Evolutionary conservation across 805 yeast genomes (phyloP).

Genomic region (Blastobotrys peoriensis): DNA sequence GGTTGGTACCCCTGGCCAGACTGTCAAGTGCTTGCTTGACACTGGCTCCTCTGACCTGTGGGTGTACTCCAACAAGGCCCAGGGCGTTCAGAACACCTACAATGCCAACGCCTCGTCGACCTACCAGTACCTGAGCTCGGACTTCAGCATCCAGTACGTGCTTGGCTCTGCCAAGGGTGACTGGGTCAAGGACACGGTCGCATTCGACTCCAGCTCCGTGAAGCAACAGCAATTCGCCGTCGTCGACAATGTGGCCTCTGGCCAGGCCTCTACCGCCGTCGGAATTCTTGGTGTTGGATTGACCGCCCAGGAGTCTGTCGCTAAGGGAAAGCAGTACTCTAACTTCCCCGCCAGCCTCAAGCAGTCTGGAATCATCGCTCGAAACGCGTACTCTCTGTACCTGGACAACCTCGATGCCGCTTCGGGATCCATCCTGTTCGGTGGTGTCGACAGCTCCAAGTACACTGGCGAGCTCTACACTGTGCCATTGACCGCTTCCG

Average conservation of each 20-base stretch:
- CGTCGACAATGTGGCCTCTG: slow-evolving; percentile 5
- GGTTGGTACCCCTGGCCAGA: slow-evolving; percentile 41
- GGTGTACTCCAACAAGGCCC: slow-evolving; percentile 29
- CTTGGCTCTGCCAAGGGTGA: slow-evolving; percentile 35
- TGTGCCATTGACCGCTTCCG: slow-evolving; percentile 36
- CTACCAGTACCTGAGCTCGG: slow-evolving; percentile 10
- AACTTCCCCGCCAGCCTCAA: slow-evolving; percentile 58
- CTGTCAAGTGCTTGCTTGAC: slow-evolving; percentile 37
- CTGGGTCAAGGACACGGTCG: slow-evolving; percentile 58
- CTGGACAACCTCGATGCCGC: slow-evolving; percentile 36
- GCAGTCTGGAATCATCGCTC: slow-evolving; percentile 47
- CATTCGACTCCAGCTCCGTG: slow-evolving; percentile 42
- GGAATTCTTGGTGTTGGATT: slow-evolving; percentile 28
- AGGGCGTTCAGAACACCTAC: slow-evolving; percentile 1
- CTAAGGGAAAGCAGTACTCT: slow-evolving; percentile 34
- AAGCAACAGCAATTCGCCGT: slow-evolving; percentile 19
- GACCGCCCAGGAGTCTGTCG: slow-evolving; percentile 22
- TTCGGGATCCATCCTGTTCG: slow-evolving; percentile 35
- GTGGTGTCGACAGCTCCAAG: slow-evolving; percentile 41
- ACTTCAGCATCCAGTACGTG: slow-evolving; percentile 17
- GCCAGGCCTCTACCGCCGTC: slow-evolving; percentile 1
- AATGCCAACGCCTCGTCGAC: slow-evolving; percentile 18
- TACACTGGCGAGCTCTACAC: slow-evolving; percentile 37
- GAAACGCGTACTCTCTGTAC: slow-evolving; percentile 55
- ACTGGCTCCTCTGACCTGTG: slow-evolving; percentile 48